Conservation (phyloP, 495 filamentous ascomycete species). For the Cercophora sp. region DNA sequence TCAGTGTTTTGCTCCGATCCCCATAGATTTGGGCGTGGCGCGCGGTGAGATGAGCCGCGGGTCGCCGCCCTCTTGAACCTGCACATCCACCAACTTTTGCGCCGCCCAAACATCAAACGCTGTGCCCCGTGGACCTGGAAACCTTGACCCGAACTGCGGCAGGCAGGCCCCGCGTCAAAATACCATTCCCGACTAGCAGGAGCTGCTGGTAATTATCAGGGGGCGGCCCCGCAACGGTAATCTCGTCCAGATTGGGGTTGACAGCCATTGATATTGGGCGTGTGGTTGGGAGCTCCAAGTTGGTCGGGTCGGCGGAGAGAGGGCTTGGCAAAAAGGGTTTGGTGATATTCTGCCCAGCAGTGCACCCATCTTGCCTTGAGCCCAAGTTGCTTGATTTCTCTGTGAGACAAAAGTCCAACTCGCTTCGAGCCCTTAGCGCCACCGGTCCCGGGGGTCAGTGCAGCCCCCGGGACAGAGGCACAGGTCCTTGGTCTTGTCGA, state of each 20-base stretch:
- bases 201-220: neutral
- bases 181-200: conserved; percentile 21
- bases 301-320: neutral
- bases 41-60: conserved; percentile 19
- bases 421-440: conserved; percentile 11
- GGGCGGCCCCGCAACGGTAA: conserved; percentile 20
- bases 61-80: conserved; percentile 5
- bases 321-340: neutral
- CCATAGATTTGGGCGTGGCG: neutral
- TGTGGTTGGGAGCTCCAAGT: neutral
- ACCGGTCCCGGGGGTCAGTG: no score
- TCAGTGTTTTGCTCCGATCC: neutral
- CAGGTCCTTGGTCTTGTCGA: conserved; percentile 36
- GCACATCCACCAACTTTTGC: conserved; percentile 2
- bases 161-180: conserved; percentile 1
- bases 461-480: neutral
- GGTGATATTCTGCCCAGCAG: conserved; percentile 3
- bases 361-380: neutral
- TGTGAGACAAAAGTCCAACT: conserved; percentile 10
- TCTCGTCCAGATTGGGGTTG: conserved; percentile 13
- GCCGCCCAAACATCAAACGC: neutral
- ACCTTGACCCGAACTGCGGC: conserved; percentile 37
- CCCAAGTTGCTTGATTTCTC: conserved; percentile 8
- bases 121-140: conserved; percentile 9
- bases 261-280: no score